These are phyloP conservation scores for Rhododendron kiyosumense DNA, from an alignment of 148 eudicot genomes.

Conservation along the genomic window DNA sequence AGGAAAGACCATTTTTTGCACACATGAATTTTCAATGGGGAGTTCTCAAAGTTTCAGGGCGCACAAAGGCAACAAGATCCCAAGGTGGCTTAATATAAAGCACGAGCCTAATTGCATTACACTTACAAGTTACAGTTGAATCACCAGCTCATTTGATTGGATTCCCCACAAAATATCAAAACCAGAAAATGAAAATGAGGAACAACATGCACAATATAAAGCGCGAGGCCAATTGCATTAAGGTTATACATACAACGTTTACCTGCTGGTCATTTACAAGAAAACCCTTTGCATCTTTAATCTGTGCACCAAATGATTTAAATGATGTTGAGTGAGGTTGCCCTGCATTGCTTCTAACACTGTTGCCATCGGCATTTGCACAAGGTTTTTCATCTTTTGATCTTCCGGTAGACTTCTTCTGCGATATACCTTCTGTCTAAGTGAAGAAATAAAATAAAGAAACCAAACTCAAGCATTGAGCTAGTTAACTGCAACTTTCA, in stretches of 20 bases:
- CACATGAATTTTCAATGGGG: neutral
- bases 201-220: neutral
- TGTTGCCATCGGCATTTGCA: slow-evolving; percentile 25
- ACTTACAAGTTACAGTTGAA: neutral
- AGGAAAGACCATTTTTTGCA: neutral
- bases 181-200: neutral
- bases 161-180: neutral
- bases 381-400: slow-evolving; percentile 34
- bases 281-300: slow-evolving; percentile 49
- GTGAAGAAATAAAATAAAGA: neutral
- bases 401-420: slow-evolving; percentile 35
- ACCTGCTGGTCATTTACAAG: slow-evolving; percentile 70
- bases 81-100: neutral
- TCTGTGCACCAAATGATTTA: slow-evolving; percentile 45
- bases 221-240: neutral
- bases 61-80: neutral
- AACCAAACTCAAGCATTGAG: neutral
- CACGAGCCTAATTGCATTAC: neutral
- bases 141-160: neutral
- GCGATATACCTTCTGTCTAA: slow-evolving; percentile 13
- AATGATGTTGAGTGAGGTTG: slow-evolving; percentile 38
- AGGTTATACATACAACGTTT: neutral
- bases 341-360: slow-evolving; percentile 29
- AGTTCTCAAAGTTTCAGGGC: neutral
- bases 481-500: neutral